Evolutionary conservation across 83 land plant species (phyloP).

Genomic region (Picea abies): DNA sequence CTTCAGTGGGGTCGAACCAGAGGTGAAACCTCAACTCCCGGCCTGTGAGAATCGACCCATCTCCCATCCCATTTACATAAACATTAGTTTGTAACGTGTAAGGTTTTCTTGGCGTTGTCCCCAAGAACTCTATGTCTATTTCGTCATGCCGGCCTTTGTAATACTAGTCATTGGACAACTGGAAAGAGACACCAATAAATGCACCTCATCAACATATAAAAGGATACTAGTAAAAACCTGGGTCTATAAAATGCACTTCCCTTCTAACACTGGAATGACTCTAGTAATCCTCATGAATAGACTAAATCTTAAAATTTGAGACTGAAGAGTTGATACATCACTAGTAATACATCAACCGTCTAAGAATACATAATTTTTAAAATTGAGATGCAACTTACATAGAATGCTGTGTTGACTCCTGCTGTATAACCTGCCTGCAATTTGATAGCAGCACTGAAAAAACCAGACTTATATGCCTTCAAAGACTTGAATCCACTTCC

Average conservation of each 20-base stretch:
- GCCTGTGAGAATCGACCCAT: slow-evolving; percentile 64
- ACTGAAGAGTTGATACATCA: too few species aligned
- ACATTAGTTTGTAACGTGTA: slow-evolving; percentile 87
- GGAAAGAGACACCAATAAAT: slow-evolving; percentile 3
- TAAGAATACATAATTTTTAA: too few species aligned
- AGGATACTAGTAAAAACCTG: too few species aligned
- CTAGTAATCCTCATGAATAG: too few species aligned
- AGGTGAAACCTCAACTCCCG: slow-evolving; percentile 85
- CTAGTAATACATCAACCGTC: too few species aligned
- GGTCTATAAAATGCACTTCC: too few species aligned
- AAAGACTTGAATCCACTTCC: slow-evolving; percentile 87
- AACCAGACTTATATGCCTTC: slow-evolving; percentile 51
- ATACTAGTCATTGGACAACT: slow-evolving; percentile 72
- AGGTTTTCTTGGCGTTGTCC: slow-evolving; percentile 68
- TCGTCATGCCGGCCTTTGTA: slow-evolving; percentile 77
- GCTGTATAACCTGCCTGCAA: slow-evolving; percentile 88
- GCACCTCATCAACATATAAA: not conserved
- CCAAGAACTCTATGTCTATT: slow-evolving; percentile 87
- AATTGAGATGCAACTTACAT: slow-evolving; percentile 36
- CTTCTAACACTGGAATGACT: too few species aligned
- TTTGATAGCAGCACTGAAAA: slow-evolving; percentile 80
- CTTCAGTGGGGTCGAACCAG: slow-evolving; percentile 91
- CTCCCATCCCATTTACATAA: slow-evolving; percentile 72
- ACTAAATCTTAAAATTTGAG: too few species aligned
- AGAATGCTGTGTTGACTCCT: slow-evolving; percentile 83